Percentiles rank a stretch among this genome's conserved stretches.
Evolutionary conservation across 2,329 filamentous ascomycete species (phyloP).

Genomic region (Coniochaeta sp.): DNA sequence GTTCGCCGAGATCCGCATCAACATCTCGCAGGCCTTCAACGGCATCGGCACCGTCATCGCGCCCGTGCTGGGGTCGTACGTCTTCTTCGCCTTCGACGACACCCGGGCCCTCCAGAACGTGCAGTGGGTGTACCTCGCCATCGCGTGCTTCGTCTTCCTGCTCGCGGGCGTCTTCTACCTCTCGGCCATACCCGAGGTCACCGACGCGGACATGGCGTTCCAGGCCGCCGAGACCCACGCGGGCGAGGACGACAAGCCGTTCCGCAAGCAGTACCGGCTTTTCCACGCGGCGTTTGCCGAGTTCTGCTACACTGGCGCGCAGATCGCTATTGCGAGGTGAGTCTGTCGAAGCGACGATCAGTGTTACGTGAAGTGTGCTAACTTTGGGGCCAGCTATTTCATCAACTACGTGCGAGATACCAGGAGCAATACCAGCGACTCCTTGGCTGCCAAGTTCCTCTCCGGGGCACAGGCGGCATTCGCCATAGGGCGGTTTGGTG

Average conservation of each 20-base stretch:
- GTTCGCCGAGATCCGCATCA: conserved; percentile 67
- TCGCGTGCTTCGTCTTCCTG: conserved; percentile 62
- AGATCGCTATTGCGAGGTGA: conserved; percentile 50
- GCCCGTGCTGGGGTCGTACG: conserved; percentile 63
- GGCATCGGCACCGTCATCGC: conserved; percentile 68
- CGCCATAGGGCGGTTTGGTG: conserved; percentile 63
- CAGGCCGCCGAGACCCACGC: conserved; percentile 49
- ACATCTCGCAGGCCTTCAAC: conserved; percentile 71
- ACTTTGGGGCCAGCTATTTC: conserved; percentile 50
- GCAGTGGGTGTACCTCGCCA: conserved; percentile 70
- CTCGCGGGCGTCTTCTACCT: conserved; percentile 61
- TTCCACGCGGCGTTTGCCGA: conserved; percentile 72
- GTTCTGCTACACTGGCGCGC: conserved; percentile 71
- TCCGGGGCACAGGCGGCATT: conserved; percentile 70
- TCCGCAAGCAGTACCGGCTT: conserved; percentile 64
- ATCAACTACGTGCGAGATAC: conserved; percentile 66
- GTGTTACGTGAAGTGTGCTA: background rate
- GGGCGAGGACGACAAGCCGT: conserved; percentile 50
- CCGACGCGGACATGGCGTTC: conserved; percentile 58
- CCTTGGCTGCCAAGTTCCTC: conserved; percentile 57
- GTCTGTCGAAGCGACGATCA: background rate
- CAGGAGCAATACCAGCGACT: conserved; percentile 38
- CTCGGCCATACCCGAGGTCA: conserved; percentile 63
- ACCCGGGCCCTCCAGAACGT: conserved; percentile 55
- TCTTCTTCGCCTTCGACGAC: conserved; percentile 60